Percentiles rank a stretch among this genome's conserved stretches.
Conservation (phyloP, 345 rosid species). For the Populus deltoides region DNA sequence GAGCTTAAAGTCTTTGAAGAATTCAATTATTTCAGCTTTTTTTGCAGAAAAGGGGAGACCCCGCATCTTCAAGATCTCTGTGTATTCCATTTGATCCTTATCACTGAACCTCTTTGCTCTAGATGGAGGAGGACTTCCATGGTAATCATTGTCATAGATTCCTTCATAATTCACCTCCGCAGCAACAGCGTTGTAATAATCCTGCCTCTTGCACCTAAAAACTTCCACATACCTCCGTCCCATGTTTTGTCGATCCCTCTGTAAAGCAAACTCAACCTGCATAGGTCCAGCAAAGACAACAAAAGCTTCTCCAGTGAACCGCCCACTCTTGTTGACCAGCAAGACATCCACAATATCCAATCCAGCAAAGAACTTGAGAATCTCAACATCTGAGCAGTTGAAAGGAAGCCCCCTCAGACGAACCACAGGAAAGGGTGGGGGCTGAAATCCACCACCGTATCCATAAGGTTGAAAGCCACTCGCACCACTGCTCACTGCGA, state of each 20-base stretch:
- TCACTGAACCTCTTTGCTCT: slow-evolving; percentile 58
- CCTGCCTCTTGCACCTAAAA: slow-evolving; percentile 77
- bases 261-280: slow-evolving; percentile 90
- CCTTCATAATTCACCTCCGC: slow-evolving; percentile 79
- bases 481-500: slow-evolving; percentile 84
- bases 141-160: slow-evolving; percentile 60
- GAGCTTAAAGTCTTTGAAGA: slow-evolving; percentile 62
- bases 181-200: slow-evolving; percentile 83
- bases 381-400: slow-evolving; percentile 83
- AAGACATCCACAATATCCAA: slow-evolving; percentile 86
- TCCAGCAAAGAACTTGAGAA: slow-evolving; percentile 88
- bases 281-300: slow-evolving; percentile 69
- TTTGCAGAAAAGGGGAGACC: slow-evolving; percentile 85
- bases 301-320: slow-evolving; percentile 89
- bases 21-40: slow-evolving; percentile 60
- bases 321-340: slow-evolving; percentile 71
- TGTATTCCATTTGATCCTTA: slow-evolving; percentile 72
- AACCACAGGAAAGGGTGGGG: slow-evolving; percentile 74
- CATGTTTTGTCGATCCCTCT: slow-evolving; percentile 80
- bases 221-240: slow-evolving; percentile 91
- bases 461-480: slow-evolving; percentile 56
- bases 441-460: slow-evolving; percentile 55
- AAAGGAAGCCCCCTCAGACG: slow-evolving; percentile 94
- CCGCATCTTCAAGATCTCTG: slow-evolving; percentile 81
- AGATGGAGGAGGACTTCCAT: slow-evolving; percentile 72